Evolutionary conservation across 2,329 filamentous ascomycete genomes (phyloP).

Genomic region (Pestalotiopsis sp.): DNA sequence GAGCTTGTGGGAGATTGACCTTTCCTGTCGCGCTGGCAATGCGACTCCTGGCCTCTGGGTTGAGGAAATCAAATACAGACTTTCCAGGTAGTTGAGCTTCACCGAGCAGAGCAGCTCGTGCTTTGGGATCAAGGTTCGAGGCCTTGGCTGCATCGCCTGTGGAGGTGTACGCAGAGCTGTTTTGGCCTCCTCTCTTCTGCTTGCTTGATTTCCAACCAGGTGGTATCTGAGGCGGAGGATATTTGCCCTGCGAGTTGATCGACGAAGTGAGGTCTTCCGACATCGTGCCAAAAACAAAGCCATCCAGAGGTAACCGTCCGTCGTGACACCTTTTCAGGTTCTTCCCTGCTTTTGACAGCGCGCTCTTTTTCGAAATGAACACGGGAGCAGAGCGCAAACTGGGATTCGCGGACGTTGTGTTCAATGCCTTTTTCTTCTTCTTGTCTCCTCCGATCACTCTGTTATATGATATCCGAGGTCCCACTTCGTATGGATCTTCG

Average conservation of each 20-base stretch:
- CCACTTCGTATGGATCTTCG: slow-evolving; percentile 91
- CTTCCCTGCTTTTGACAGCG: slow-evolving; percentile 38
- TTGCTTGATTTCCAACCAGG: slow-evolving; percentile 73
- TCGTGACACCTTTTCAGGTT: slow-evolving; percentile 77
- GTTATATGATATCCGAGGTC: slow-evolving; percentile 88
- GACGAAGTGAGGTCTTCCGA: slow-evolving; percentile 50
- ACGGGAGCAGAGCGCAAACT: slow-evolving; percentile 68
- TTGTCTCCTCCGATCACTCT: slow-evolving; percentile 80
- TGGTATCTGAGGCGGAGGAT: slow-evolving; percentile 70
- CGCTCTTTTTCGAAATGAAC: slow-evolving; percentile 72
- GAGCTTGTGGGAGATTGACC: slow-evolving; percentile 73
- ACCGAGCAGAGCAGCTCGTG: slow-evolving; percentile 78
- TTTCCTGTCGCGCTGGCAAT: slow-evolving; percentile 78
- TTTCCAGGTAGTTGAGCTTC: slow-evolving; percentile 84
- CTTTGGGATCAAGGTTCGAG: slow-evolving; percentile 74
- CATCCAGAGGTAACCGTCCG: slow-evolving; percentile 76
- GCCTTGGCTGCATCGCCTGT: slow-evolving; percentile 77
- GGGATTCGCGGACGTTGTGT: slow-evolving; percentile 62
- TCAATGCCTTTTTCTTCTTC: slow-evolving; percentile 58
- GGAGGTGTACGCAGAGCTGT: slow-evolving; percentile 56
- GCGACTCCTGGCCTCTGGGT: slow-evolving; percentile 74
- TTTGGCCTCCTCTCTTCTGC: slow-evolving; percentile 34
- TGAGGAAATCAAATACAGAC: slow-evolving; percentile 93
- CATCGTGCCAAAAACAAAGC: slow-evolving; percentile 69
- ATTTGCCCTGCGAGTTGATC: slow-evolving; percentile 45